phyloP scores from a whole-genome alignment of 2,329 filamentous ascomycete genomes.

The Aphanocladium album region DNA sequence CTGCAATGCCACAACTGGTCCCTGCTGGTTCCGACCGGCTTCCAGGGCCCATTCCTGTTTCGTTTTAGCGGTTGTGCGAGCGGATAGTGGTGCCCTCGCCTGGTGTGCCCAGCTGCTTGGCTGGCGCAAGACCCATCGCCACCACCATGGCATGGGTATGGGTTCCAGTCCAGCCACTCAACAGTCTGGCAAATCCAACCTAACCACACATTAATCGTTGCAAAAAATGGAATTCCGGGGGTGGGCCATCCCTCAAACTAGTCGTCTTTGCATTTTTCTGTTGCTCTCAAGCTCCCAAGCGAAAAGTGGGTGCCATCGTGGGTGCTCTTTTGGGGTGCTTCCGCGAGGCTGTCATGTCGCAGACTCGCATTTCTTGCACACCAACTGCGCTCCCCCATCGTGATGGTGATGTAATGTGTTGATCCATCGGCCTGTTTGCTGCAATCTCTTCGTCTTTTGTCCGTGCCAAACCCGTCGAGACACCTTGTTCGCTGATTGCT shows the following conservation, averaged over 20 bases:
- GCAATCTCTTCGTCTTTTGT: background rate
- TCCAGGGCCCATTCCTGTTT: background rate
- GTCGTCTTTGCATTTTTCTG: background rate
- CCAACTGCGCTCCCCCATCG: background rate
- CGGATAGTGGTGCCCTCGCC: background rate
- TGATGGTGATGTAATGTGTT: background rate
- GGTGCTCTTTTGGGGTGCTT: too few relatives aligned
- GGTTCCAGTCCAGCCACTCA: slow-evolving; percentile 2
- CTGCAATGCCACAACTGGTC: background rate
- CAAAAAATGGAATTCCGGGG: slow-evolving; percentile 7
- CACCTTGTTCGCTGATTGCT: background rate
- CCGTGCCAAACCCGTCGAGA: background rate
- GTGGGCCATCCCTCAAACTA: background rate
- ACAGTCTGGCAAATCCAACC: background rate
- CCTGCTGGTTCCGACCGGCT: background rate
- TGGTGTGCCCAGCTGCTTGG: background rate
- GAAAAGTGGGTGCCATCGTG: background rate
- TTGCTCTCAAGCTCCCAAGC: too few relatives aligned
- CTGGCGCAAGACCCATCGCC: background rate
- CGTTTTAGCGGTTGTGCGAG: background rate
- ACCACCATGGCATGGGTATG: background rate
- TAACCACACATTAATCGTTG: background rate
- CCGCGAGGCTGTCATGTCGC: background rate
- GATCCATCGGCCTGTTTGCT: background rate
- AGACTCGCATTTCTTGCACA: background rate